phyloP scores from a whole-genome alignment of 2,329 filamentous ascomycete species.

The Ophiosphaerella narmari region DNA sequence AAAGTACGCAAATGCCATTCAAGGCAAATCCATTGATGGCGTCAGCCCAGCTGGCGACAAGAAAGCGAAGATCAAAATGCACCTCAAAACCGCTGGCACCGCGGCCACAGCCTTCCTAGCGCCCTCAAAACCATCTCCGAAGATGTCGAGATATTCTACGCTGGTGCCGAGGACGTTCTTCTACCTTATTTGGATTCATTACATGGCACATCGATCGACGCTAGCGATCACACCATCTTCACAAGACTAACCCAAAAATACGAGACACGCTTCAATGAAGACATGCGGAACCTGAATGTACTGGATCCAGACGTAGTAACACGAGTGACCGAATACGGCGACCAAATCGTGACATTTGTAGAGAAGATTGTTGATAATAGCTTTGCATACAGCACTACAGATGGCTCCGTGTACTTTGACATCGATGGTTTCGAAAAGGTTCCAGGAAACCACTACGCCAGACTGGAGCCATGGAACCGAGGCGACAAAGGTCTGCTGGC shows the following conservation, averaged over 20 bases:
- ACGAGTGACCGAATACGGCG: conserved; percentile 89
- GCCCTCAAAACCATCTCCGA: conserved; percentile 35
- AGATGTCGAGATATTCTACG: conserved; percentile 57
- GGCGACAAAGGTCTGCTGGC: conserved; percentile 82
- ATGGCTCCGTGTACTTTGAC: conserved; percentile 94
- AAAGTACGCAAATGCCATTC: conserved; percentile 59
- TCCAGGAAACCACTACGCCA: conserved; percentile 78
- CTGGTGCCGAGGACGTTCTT: conserved; percentile 69
- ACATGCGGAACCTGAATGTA: conserved; percentile 87
- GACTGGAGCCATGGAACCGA: conserved; percentile 81
- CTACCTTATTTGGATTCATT: conserved; percentile 78
- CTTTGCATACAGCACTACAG: conserved; percentile 75
- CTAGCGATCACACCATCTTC: conserved; percentile 75
- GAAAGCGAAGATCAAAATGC: conserved; percentile 90
- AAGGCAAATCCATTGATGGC: conserved; percentile 60
- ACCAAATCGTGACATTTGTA: conserved; percentile 84
- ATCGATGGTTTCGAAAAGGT: conserved; percentile 82
- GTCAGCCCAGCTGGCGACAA: conserved; percentile 67
- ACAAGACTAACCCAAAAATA: conserved; percentile 84
- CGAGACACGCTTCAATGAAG: conserved; percentile 84
- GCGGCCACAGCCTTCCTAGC: conserved; percentile 57
- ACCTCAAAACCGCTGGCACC: conserved; percentile 66
- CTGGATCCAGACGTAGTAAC: conserved; percentile 80
- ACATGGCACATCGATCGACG: conserved; percentile 61
- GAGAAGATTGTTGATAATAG: conserved; percentile 81